Evolutionary conservation across 192 early-diverging fungal species (phyloP), one percentile per base, ranked within the genome.

Genomic region (Coemansia sp.): DNA sequence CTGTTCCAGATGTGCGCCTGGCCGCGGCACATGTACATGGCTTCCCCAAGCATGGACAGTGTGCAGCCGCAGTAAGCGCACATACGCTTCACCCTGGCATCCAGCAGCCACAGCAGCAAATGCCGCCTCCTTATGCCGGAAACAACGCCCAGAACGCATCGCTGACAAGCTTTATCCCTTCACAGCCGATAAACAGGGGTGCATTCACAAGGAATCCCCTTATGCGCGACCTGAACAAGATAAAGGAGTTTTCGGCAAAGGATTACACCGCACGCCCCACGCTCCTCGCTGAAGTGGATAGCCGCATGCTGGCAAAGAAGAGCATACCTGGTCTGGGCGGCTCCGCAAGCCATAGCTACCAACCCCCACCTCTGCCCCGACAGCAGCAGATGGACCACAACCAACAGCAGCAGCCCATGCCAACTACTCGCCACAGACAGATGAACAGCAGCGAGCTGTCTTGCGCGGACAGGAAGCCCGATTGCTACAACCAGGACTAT

Each of bases 201-300:
- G 66, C 76, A 1, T 40, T 79, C 25, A 25, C 64, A 2, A 67
- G 69, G 29, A 79, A 79, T 31, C 76, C 76, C 19, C 67, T 79
- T 29, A 79, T 79, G 76, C 70, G 76, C 55, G 76, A 79, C 25
- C 44, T 79, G 42, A 79, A 74, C 64, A 73, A 74, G 54, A 57
- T 62, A 37, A 79, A 79, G 48, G 61, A 64, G 60, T 79, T 79
- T 42, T 79, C 76, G 2, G 67, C 70, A 13, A 62, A 57, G 38
- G 76, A 79, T 45, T 79, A 79, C 54, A 64, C 25, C 3, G 6
- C 70, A 6, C 70, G 76, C 31, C 76, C 76, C 27, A 79, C 76
- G 15, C 61, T 79, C 17, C 67, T 79, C 6, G 76, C 76, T 13
- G 76, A 79, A 28, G 76, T 52, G 0, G 76, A 79, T 37, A 67